Evolutionary conservation across 495 filamentous ascomycete genomes (phyloP), one percentile per base, ranked within the genome.

Genomic region (Annulohypoxylon stygium): DNA sequence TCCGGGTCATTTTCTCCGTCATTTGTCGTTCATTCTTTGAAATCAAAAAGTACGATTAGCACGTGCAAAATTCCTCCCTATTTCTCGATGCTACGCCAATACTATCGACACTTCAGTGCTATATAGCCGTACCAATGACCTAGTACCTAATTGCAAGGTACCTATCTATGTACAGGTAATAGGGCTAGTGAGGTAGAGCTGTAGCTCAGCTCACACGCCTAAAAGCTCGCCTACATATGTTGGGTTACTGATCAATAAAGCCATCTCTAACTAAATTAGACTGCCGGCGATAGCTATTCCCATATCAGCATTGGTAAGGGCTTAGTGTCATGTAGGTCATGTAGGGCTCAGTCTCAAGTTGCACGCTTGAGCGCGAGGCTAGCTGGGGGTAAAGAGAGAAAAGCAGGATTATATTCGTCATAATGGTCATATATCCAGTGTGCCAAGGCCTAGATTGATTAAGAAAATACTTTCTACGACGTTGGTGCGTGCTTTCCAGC

Each of bases 251-350:
- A 63, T 36, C 26, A 30, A 2, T 23, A 36, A 26, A 23, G 60
- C 39, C 3, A 61, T 25, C 20, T 11, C 33, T 30, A 23, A 36
- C 16, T 36, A 47, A 26, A 57, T 12, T 23, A n/a, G 50, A 63
- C 48, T 69, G 36, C 58, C 66, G 66, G 34, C 18, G 23, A 26
- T 16, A 54, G 37, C 47, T 18, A 12, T 50, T 23, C 37, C 50
- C 50, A 26, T 63, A 30, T 57, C 20, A 45, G n/a, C 48, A 69
- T 69, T 69, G 50, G 48, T 63, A 62, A 62, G 26, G 50, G 47
- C 50, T 61, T 37, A 48, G 45, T 36, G 30, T 50, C 36, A 30
- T 43, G 20, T 60, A 25, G 20, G 20, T 50, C 36, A 30, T 43
- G 20, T 60, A 25, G 20, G 20, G 18, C 36, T 60, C 57, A 43